phyloP scores from a whole-genome alignment of 108 stramenopile species.

The Ochromonas danica region DNA sequence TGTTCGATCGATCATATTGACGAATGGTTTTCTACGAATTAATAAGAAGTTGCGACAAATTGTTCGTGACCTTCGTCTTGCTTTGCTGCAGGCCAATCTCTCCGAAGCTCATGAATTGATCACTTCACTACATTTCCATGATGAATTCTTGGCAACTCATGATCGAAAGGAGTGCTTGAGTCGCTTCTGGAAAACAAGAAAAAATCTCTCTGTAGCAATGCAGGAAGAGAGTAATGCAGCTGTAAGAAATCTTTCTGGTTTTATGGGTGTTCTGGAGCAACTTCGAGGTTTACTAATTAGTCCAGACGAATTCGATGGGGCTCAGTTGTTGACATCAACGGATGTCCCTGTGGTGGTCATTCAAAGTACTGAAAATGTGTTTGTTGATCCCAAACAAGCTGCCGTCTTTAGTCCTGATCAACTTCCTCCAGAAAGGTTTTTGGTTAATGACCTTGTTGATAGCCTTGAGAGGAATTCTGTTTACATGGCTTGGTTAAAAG shows the following conservation, averaged over 20 bases:
- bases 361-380: constrained; percentile 34
- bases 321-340: neutral
- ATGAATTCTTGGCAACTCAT: constrained; percentile 23
- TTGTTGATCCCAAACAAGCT: constrained; percentile 24
- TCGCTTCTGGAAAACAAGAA: constrained; percentile 40
- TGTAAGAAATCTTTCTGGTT: constrained; percentile 1
- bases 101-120: constrained; percentile 23
- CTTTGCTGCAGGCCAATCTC: constrained; percentile 6
- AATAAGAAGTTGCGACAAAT: constrained; percentile 21
- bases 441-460: constrained; percentile 8
- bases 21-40: constrained; percentile 31
- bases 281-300: constrained; percentile 25
- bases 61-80: neutral
- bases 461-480: neutral
- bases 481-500: neutral
- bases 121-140: constrained; percentile 30
- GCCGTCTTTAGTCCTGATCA: neutral
- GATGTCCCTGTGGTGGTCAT: neutral
- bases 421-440: neutral
- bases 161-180: constrained; percentile 20
- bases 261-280: constrained; percentile 39
- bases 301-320: constrained; percentile 21
- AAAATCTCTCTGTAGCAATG: neutral
- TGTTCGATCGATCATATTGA: neutral
- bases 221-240: neutral